Percentiles rank a stretch among this genome's conserved stretches.
These are phyloP conservation scores for Umbilicaria muhlenbergii DNA, from an alignment of 495 filamentous ascomycete species.

Conservation along the genomic window DNA sequence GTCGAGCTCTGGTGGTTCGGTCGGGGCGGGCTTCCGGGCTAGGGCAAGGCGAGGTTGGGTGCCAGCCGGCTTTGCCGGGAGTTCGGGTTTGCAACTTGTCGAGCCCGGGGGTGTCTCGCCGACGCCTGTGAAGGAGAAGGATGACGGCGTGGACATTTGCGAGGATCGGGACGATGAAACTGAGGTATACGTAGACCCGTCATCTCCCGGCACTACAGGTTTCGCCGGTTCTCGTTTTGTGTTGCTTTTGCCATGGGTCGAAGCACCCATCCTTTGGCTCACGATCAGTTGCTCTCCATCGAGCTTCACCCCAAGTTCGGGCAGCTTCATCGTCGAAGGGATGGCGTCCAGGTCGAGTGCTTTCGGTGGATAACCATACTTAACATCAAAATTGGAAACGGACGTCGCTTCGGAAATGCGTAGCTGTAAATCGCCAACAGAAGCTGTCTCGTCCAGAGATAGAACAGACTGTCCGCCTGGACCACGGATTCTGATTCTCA, in stretches of 20 bases:
- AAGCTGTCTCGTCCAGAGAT: conserved; percentile 47
- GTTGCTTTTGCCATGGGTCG: no score
- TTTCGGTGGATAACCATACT: conserved; percentile 75
- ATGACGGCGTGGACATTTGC: neutral
- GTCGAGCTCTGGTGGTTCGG: conserved; percentile 58
- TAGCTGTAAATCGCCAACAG: conserved; percentile 42
- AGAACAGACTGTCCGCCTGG: conserved; percentile 46
- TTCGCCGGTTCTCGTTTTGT: no score
- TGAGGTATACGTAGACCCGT: no score
- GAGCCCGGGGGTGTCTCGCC: conserved; percentile 9
- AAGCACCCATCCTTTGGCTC: conserved; percentile 16
- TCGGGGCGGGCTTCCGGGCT: conserved; percentile 19
- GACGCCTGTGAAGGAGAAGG: conserved; percentile 12
- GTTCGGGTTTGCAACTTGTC: conserved; percentile 1
- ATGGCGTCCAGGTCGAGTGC: conserved; percentile 42
- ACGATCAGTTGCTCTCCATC: conserved; percentile 76
- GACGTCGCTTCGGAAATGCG: conserved; percentile 40
- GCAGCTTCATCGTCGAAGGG: conserved; percentile 28
- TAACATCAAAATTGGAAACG: conserved; percentile 47
- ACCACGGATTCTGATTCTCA: conserved; percentile 48
- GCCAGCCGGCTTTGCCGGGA: conserved; percentile 4
- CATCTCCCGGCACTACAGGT: no score
- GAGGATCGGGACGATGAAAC: no score
- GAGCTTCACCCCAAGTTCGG: conserved; percentile 47
- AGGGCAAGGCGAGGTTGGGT: conserved; percentile 18